A percentile compares a stretch with the other conserved stretches of the same genome.
phyloP scores from a whole-genome alignment of 495 filamentous ascomycete species.

The Lepraria neglecta region DNA sequence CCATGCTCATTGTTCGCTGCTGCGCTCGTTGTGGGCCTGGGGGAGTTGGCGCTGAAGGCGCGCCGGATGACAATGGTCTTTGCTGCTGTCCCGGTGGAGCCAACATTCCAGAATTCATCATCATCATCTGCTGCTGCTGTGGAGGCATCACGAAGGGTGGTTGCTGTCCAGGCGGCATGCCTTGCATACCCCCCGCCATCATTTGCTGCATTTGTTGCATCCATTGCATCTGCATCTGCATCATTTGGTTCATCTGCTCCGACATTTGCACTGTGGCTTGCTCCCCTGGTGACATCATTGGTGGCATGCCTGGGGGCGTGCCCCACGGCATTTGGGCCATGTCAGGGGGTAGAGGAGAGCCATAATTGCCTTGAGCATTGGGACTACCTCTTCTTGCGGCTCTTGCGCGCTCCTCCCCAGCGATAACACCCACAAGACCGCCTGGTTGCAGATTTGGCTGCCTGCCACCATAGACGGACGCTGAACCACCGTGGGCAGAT shows the following conservation, averaged over 20 bases:
- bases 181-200: constrained; percentile 44
- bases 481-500: constrained; percentile 47
- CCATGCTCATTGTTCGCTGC: constrained; percentile 71
- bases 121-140: constrained; percentile 32
- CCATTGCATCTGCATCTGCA: constrained; percentile 90
- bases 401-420: constrained; percentile 69
- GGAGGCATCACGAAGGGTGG: constrained; percentile 26
- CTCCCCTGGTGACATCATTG: constrained; percentile 55
- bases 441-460: constrained; percentile 51
- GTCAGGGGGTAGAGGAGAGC: constrained; percentile 35
- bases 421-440: constrained; percentile 87
- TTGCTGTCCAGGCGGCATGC: constrained; percentile 25
- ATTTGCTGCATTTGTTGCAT: constrained; percentile 75
- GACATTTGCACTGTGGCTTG: constrained; percentile 77
- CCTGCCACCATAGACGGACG: constrained; percentile 50
- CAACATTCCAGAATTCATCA: constrained; percentile 18
- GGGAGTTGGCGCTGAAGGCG: constrained; percentile 37
- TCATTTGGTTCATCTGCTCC: constrained; percentile 82
- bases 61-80: constrained; percentile 35
- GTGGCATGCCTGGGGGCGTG: constrained; percentile 34
- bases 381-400: constrained; percentile 76
- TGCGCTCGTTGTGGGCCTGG: constrained; percentile 29
- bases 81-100: constrained; percentile 24
- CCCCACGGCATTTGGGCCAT: constrained; percentile 34
- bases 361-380: constrained; percentile 50